phyloP scores from a whole-genome alignment of 2,329 filamentous ascomycete genomes.

The Parastagonospora nodorum region DNA sequence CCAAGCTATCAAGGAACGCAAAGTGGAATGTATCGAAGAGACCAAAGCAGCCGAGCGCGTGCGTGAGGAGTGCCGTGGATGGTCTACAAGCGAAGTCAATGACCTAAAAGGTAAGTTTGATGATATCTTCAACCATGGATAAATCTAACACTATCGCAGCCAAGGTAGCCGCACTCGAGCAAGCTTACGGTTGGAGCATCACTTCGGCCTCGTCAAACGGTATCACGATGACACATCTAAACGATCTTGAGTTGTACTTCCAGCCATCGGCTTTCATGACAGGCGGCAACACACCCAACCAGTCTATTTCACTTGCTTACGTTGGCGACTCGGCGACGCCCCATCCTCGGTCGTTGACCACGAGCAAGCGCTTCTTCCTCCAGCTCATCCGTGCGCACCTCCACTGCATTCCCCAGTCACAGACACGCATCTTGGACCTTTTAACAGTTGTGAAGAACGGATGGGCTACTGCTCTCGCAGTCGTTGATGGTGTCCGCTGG shows the following conservation, averaged over 20 bases:
- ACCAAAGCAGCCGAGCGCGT: constrained; percentile 83
- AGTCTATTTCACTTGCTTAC: constrained; percentile 71
- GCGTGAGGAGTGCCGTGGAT: constrained; percentile 86
- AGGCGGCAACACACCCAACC: constrained; percentile 48
- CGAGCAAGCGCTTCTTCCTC: constrained; percentile 76
- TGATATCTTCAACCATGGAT: not conserved
- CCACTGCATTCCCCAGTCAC: constrained; percentile 63
- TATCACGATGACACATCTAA: constrained; percentile 75
- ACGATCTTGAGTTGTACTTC: constrained; percentile 75
- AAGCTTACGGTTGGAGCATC: constrained; percentile 72
- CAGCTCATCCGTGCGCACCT: constrained; percentile 72
- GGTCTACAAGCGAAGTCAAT: constrained; percentile 81
- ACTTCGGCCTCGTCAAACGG: constrained; percentile 62
- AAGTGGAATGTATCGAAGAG: constrained; percentile 70
- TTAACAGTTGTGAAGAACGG: constrained; percentile 63
- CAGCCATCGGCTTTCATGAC: constrained; percentile 66
- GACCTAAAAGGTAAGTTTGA: constrained; percentile 71
- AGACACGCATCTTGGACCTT: constrained; percentile 62
- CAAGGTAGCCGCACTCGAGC: constrained; percentile 69
- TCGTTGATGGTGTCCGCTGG: constrained; percentile 65
- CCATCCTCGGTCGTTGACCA: constrained; percentile 62
- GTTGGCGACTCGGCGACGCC: constrained; percentile 63
- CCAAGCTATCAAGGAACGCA: constrained; percentile 67
- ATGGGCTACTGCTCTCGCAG: constrained; percentile 68
- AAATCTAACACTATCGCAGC: constrained; percentile 57